These are phyloP conservation scores for Capsicum rhomboideum DNA, from an alignment of 257 asterid genomes.

Conservation along the genomic window DNA sequence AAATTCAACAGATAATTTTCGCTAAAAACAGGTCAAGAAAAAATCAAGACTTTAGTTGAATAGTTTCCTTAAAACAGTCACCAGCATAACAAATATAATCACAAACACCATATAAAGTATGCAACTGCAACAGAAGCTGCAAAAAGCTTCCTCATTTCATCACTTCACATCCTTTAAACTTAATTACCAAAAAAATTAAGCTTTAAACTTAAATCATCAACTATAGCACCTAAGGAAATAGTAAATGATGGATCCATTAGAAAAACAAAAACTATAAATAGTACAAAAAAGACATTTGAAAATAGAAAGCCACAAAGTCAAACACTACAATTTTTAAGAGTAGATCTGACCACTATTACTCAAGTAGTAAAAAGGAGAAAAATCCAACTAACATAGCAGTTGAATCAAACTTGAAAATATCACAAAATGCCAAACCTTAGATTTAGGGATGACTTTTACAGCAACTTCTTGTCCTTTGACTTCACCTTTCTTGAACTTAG, in stretches of 20 bases:
- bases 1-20: neutral
- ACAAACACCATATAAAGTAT: neutral
- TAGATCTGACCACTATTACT: constrained; percentile 18
- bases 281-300: neutral
- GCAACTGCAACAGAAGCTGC: neutral
- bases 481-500: constrained; percentile 83
- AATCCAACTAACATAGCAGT: neutral
- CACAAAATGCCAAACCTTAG: constrained; percentile 46
- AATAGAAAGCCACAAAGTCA: neutral
- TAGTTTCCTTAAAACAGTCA: neutral
- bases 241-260: neutral
- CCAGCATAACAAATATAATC: neutral
- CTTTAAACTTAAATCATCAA: neutral
- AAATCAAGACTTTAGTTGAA: neutral
- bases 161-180: neutral
- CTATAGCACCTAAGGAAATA: neutral
- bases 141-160: neutral
- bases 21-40: neutral
- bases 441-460: constrained; percentile 86
- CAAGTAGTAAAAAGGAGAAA: neutral
- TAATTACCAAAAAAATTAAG: neutral
- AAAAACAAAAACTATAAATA: neutral
- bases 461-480: constrained; percentile 81
- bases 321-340: neutral
- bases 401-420: neutral